These are phyloP conservation scores for Xylaria bambusicola DNA, from an alignment of 495 filamentous ascomycete genomes.

Conservation along the genomic window DNA sequence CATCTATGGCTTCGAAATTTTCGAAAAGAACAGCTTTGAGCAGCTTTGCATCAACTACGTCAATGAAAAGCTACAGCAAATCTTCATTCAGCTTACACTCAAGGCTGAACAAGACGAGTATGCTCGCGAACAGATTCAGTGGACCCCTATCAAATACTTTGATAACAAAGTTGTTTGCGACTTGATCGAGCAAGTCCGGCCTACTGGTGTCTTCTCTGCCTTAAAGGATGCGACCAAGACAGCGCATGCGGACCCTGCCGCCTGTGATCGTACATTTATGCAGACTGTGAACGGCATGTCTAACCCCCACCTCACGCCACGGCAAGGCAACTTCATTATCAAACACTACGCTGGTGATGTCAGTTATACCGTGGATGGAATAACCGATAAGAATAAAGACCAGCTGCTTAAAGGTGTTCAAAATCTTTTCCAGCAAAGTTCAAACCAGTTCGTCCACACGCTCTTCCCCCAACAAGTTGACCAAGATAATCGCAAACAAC, in stretches of 20 bases:
- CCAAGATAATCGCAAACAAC: conserved; percentile 90
- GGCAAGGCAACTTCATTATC: conserved; percentile 95
- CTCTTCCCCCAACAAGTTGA: conserved; percentile 94
- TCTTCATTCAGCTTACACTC: conserved; percentile 97
- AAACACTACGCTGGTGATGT: conserved; percentile 99
- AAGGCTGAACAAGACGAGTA: conserved; percentile 99
- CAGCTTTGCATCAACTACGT: conserved; percentile 99
- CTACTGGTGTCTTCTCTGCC: conserved; percentile 92
- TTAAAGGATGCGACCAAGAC: conserved; percentile 98
- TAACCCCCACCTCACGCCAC: conserved; percentile 87
- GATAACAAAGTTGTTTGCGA: conserved; percentile 99
- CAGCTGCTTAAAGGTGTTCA: conserved; percentile 92
- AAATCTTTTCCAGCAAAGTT: conserved; percentile 79
- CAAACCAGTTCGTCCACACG: conserved; percentile 80
- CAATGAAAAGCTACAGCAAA: conserved; percentile 99
- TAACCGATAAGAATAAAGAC: conserved; percentile 99
- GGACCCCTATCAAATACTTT: conserved; percentile 99
- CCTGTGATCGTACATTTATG: conserved; percentile 94
- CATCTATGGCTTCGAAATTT: conserved; percentile 99
- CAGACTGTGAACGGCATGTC: conserved; percentile 85
- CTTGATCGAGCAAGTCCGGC: conserved; percentile 88
- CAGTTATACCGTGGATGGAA: conserved; percentile 90
- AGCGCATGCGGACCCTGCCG: conserved; percentile 89
- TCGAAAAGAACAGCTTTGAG: conserved; percentile 98
- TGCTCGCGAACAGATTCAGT: conserved; percentile 91